A percentile compares a stretch with the other conserved stretches of the same genome.
phyloP scores from a whole-genome alignment of 2,329 filamentous ascomycete genomes.

The Pseudogymnoascus sp. region DNA sequence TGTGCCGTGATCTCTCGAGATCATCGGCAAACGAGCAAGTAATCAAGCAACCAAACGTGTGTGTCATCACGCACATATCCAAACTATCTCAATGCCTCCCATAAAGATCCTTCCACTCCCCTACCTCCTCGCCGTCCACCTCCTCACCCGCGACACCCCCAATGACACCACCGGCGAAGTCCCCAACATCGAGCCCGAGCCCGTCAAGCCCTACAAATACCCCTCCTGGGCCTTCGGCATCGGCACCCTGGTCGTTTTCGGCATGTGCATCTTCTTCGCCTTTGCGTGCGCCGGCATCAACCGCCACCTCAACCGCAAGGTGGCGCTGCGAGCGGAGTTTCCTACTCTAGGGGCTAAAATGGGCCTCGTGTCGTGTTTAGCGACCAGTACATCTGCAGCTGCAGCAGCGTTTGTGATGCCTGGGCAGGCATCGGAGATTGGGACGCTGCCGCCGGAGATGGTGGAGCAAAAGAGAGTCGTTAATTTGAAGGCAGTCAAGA shows the following conservation, averaged over 20 bases:
- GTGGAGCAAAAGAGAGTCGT: neutral
- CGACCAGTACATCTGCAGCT: neutral
- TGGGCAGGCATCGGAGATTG: neutral
- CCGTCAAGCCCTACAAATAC: neutral
- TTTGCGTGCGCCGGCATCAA: neutral
- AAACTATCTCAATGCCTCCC: neutral
- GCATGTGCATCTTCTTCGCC: neutral
- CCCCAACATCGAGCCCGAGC: neutral
- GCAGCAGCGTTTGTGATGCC: neutral
- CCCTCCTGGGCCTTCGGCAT: neutral
- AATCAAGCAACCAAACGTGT: neutral
- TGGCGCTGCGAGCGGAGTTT: neutral
- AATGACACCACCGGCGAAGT: neutral
- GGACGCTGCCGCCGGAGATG: neutral
- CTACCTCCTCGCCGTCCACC: neutral
- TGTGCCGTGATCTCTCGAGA: constrained; percentile 8
- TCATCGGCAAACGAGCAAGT: constrained; percentile 1
- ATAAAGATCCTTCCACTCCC: neutral
- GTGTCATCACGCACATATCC: neutral
- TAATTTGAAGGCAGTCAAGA: neutral
- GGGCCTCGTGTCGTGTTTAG: neutral
- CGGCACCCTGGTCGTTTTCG: neutral
- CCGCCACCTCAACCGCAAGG: neutral
- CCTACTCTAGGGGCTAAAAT: neutral
- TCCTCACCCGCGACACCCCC: neutral